phyloP scores from a whole-genome alignment of 2,329 filamentous ascomycete genomes.

The Dothistroma septosporum region DNA sequence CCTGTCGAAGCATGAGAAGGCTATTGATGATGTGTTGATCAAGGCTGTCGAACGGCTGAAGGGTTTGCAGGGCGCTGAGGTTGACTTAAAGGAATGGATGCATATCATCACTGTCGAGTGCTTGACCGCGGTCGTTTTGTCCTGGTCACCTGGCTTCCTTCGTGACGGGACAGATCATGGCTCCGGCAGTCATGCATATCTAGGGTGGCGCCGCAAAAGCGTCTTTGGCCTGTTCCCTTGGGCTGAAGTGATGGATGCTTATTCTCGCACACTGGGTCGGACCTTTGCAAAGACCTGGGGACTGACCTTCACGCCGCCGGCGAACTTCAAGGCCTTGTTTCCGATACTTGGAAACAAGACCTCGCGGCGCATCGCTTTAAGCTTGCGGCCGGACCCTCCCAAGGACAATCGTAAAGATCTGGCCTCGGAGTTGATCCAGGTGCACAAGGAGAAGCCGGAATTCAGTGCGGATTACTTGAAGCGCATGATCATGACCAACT shows the following conservation, averaged over 20 bases:
- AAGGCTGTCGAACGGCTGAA: conserved; percentile 12
- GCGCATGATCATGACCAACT: conserved; percentile 21
- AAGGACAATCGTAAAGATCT: conserved; percentile 11
- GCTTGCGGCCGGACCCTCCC: conserved; percentile 21
- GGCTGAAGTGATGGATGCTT: conserved; percentile 17
- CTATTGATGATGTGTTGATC: conserved; percentile 13
- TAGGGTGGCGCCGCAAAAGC: conserved; percentile 18
- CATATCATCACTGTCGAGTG: conserved; percentile 21
- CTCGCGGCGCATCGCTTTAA: conserved; percentile 46
- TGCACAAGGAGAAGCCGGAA: conserved; percentile 19
- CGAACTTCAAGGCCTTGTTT: conserved; percentile 12
- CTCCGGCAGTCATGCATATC: conserved; percentile 14
- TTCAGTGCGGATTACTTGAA: conserved; percentile 16
- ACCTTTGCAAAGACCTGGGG: conserved; percentile 13
- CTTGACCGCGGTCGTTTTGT: conserved; percentile 14
- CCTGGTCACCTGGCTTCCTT: conserved; percentile 18
- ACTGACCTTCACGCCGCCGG: conserved; percentile 12
- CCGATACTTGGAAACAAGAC: conserved; percentile 19
- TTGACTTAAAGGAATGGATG: conserved; percentile 21
- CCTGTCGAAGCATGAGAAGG: conserved; percentile 13
- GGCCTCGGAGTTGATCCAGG: conserved; percentile 13
- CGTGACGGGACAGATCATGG: conserved; percentile 15
- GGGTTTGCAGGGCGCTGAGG: conserved; percentile 3
- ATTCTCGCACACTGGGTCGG: conserved; percentile 13
- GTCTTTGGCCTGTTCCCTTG: conserved; percentile 19